Evolutionary conservation across 495 filamentous ascomycete genomes (phyloP).

Genomic region (Podospora australis): DNA sequence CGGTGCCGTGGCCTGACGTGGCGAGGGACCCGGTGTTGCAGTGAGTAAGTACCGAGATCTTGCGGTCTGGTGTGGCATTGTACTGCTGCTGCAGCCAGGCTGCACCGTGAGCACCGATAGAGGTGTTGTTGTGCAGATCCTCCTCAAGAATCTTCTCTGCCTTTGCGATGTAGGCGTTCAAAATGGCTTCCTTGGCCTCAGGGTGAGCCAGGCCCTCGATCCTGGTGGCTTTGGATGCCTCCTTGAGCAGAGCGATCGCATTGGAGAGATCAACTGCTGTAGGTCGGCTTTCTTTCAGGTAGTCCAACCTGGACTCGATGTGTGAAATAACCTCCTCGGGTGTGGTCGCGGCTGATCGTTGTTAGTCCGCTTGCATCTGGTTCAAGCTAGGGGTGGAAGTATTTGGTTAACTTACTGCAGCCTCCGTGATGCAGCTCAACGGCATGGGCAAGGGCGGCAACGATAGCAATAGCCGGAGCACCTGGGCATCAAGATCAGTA

Average conservation of each 20-base stretch:
- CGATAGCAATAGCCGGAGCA: conserved; percentile 94
- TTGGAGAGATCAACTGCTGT: conserved; percentile 94
- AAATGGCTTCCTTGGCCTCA: conserved; percentile 40
- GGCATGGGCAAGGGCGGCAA: conserved; percentile 80
- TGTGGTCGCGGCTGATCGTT: conserved; percentile 20
- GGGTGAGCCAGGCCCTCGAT: conserved; percentile 24
- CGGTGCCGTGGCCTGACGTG: conserved; percentile 93
- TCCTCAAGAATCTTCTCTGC: conserved; percentile 85
- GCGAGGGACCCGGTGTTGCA: conserved; percentile 98
- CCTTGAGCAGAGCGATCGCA: conserved; percentile 73
- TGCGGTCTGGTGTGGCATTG: conserved; percentile 34
- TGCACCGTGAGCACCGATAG: conserved; percentile 76
- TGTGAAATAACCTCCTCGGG: conserved; percentile 56
- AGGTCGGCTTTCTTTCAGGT: conserved; percentile 78
- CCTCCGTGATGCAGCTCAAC: conserved; percentile 58
- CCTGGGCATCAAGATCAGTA: no score
- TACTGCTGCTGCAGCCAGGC: conserved; percentile 63
- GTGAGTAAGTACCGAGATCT: conserved; percentile 77
- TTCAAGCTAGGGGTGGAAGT: background rate
- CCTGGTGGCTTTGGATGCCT: conserved; percentile 39
- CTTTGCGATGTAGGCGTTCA: conserved; percentile 60
- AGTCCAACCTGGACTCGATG: conserved; percentile 68
- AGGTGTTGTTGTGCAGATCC: conserved; percentile 78
- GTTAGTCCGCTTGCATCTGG: background rate
- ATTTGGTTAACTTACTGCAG: conserved; percentile 33